A percentile compares a stretch with the other conserved stretches of the same genome.
phyloP scores from a whole-genome alignment of 2,329 filamentous ascomycete species.

The Colletotrichum karsti region DNA sequence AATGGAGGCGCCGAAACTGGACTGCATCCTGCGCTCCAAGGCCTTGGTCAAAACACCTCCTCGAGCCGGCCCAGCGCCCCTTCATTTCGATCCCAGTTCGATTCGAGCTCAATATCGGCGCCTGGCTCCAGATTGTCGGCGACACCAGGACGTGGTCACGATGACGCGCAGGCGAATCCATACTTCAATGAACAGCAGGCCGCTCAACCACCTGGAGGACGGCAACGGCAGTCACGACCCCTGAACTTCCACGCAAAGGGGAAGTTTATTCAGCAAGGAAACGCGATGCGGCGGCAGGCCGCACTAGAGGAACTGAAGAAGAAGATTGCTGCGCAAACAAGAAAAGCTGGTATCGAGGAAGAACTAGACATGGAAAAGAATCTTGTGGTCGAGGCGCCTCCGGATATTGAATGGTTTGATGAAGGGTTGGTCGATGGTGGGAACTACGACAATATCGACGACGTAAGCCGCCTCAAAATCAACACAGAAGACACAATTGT shows the following conservation, averaged over 20 bases:
- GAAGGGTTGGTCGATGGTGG: conserved; percentile 84
- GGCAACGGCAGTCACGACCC: conserved; percentile 75
- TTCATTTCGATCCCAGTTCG: conserved; percentile 13
- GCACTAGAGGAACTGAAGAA: conserved; percentile 95
- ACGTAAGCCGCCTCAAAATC: conserved; percentile 75
- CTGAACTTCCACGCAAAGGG: conserved; percentile 94
- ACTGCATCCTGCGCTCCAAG: conserved; percentile 78
- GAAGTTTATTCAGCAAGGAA: conserved; percentile 96
- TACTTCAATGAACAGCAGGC: conserved; percentile 80
- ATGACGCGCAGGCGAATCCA: conserved; percentile 65
- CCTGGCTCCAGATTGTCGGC: conserved; percentile 38
- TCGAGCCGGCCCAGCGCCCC: conserved; percentile 45
- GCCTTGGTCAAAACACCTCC: conserved; percentile 58
- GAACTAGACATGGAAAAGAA: conserved; percentile 89
- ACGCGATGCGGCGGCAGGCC: conserved; percentile 86
- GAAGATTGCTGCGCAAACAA: conserved; percentile 85
- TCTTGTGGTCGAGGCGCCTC: conserved; percentile 84
- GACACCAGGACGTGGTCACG: conserved; percentile 42
- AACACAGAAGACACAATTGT: conserved; percentile 84
- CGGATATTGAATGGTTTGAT: conserved; percentile 97
- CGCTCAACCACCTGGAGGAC: conserved; percentile 64
- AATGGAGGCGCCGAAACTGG: conserved; percentile 79
- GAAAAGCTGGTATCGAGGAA: conserved; percentile 94
- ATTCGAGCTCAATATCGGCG: conserved; percentile 28
- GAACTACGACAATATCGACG: conserved; percentile 76